Conservation (phyloP, 2,329 filamentous ascomycete genomes). For the Xylaria sp. region DNA sequence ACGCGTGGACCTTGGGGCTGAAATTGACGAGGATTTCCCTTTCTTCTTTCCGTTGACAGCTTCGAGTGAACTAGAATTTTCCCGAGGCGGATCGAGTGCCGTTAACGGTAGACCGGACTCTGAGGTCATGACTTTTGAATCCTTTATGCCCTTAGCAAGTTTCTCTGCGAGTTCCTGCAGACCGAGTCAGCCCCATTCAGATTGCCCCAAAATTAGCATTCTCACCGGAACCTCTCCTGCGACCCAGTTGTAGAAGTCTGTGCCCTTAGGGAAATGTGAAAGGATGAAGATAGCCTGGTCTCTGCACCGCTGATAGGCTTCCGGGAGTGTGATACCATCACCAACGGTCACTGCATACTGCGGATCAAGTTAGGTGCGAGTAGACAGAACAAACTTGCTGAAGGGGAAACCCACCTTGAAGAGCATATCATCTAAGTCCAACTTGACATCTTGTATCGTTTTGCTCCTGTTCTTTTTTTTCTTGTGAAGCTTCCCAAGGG, state of each 20-base stretch:
- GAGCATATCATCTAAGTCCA: constrained; percentile 40
- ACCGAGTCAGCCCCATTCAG: constrained; percentile 2
- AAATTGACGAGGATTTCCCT: constrained; percentile 16
- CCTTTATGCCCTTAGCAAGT: constrained; percentile 16
- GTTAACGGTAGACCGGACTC: constrained; percentile 16
- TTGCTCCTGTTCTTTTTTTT: constrained; percentile 38
- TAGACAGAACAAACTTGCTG: background rate
- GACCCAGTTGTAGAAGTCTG: constrained; percentile 55
- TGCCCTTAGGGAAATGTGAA: constrained; percentile 54
- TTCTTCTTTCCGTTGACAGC: constrained; percentile 19
- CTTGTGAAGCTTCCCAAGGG: constrained; percentile 36
- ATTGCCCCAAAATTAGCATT: background rate
- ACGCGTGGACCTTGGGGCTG: constrained; percentile 17
- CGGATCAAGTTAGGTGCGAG: constrained; percentile 1
- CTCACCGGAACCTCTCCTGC: constrained; percentile 45
- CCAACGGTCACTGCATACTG: constrained; percentile 57
- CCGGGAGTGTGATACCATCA: constrained; percentile 54
- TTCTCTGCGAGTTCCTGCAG: constrained; percentile 22
- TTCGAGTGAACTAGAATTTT: constrained; percentile 30
- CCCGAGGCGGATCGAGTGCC: constrained; percentile 22
- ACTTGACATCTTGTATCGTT: constrained; percentile 29
- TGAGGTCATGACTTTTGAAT: constrained; percentile 1
- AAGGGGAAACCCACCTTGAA: constrained; percentile 37
- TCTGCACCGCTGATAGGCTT: constrained; percentile 50
- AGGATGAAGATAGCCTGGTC: constrained; percentile 56